Conservation (phyloP, 1,284 basidiomycete genomes). For the Phellopilus nigrolimitatus region DNA sequence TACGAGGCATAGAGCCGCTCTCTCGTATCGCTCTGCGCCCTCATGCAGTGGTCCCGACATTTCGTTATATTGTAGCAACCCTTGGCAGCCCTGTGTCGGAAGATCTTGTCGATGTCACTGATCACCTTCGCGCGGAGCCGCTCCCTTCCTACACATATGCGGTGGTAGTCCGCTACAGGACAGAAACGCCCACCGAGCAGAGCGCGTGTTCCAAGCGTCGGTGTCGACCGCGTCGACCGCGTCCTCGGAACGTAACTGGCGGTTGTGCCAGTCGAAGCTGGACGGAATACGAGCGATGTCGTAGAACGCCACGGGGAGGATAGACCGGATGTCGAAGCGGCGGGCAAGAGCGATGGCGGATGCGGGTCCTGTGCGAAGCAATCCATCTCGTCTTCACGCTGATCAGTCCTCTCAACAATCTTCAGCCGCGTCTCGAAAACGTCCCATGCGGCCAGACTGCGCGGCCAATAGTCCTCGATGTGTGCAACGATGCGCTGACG, state of each 20-base stretch:
- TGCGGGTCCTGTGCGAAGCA: constrained; percentile 5
- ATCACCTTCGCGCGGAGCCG: background rate
- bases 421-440: constrained; percentile 1
- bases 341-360: constrained; percentile 3
- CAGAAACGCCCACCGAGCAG: background rate
- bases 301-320: constrained; percentile 12
- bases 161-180: constrained; percentile 7
- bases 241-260: background rate
- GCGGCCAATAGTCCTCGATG: constrained; percentile 4
- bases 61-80: background rate
- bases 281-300: constrained; percentile 4
- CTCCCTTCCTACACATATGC: constrained; percentile 2
- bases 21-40: background rate
- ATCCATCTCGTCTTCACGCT: constrained; percentile 2
- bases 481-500: constrained; percentile 5
- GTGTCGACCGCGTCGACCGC: background rate
- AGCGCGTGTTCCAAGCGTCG: constrained; percentile 4
- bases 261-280: background rate
- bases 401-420: background rate
- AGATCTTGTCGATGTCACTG: background rate
- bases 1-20: background rate
- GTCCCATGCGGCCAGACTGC: constrained; percentile 5
- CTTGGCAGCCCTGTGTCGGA: background rate
- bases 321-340: constrained; percentile 4
- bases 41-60: background rate